phyloP scores from a whole-genome alignment of 768 basidiomycete species.

The Megacollybia marginata region DNA sequence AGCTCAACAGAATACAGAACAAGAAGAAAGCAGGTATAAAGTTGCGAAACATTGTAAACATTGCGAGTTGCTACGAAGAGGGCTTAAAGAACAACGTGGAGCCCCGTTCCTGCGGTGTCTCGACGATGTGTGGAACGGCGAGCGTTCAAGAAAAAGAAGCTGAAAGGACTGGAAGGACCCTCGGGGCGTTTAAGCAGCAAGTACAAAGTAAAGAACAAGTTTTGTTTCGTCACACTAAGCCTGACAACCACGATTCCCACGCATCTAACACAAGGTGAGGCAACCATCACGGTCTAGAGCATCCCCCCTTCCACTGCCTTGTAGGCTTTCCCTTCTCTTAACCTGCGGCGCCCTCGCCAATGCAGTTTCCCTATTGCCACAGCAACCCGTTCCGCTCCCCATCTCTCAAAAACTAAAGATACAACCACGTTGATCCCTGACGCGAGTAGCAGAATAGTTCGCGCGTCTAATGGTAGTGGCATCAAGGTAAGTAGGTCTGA shows the following conservation, averaged over 20 bases:
- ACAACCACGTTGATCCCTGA: slow-evolving; percentile 63
- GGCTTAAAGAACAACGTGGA: slow-evolving; percentile 23
- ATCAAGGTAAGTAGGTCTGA: slow-evolving; percentile 68
- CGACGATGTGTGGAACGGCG: slow-evolving; percentile 25
- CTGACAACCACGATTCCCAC: background rate
- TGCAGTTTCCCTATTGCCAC: slow-evolving; percentile 42
- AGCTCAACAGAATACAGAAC: slow-evolving; percentile 24
- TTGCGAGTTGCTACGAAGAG: slow-evolving; percentile 12
- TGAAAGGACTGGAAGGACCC: slow-evolving; percentile 42
- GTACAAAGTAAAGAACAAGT: slow-evolving; percentile 17
- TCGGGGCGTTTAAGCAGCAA: slow-evolving; percentile 28
- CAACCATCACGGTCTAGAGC: slow-evolving; percentile 17
- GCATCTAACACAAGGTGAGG: background rate
- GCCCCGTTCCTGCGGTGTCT: slow-evolving; percentile 48
- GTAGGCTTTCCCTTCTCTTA: slow-evolving; percentile 69
- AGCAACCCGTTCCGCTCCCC: slow-evolving; percentile 55
- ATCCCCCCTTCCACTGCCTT: slow-evolving; percentile 77
- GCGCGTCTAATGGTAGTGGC: slow-evolving; percentile 60
- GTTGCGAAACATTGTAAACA: slow-evolving; percentile 30
- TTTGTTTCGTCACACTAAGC: background rate
- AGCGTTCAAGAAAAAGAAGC: slow-evolving; percentile 19
- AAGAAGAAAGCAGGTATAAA: slow-evolving; percentile 26
- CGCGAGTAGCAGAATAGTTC: slow-evolving; percentile 59
- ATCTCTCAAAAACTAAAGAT: slow-evolving; percentile 74
- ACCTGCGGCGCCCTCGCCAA: slow-evolving; percentile 38